Conservation (phyloP, 2,329 filamentous ascomycete genomes). For the Pseudogymnoascus verrucosus region DNA sequence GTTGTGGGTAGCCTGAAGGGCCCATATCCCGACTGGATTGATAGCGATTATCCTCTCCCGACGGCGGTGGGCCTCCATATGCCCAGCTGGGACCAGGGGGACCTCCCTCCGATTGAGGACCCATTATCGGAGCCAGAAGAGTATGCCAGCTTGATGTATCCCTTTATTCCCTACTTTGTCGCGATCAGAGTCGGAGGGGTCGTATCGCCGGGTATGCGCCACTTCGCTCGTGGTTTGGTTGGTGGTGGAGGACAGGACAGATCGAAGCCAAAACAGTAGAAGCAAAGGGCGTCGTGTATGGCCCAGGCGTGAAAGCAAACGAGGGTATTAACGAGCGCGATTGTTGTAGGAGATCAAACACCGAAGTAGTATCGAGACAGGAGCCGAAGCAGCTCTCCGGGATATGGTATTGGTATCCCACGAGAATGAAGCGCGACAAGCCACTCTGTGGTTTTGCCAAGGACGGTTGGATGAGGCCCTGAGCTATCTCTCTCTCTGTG, state of each 20-base stretch:
- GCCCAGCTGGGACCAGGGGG: constrained; percentile 24
- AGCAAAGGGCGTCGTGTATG: not conserved
- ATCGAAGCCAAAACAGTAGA: not conserved
- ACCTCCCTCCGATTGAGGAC: constrained; percentile 30
- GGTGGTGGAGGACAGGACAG: constrained; percentile 7
- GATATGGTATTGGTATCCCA: not conserved
- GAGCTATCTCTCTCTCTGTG: not conserved
- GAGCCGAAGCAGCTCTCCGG: not conserved
- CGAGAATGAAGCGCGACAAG: not conserved
- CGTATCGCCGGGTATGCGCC: constrained; percentile 14
- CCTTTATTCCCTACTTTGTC: not conserved
- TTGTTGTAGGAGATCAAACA: not conserved
- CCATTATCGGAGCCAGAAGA: constrained; percentile 19
- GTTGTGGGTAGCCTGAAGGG: constrained; percentile 3
- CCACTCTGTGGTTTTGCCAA: not conserved
- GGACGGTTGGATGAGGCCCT: not conserved
- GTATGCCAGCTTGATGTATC: constrained; percentile 1
- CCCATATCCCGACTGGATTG: constrained; percentile 19
- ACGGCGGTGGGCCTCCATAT: constrained; percentile 15
- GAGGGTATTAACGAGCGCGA: not conserved
- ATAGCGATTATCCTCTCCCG: constrained; percentile 14
- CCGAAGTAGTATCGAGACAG: not conserved
- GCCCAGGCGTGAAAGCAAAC: not conserved
- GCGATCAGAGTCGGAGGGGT: constrained; percentile 10
- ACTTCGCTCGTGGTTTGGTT: constrained; percentile 14